Percentiles rank a stretch among this genome's conserved stretches.
Evolutionary conservation across 2,329 filamentous ascomycete species (phyloP).

Genomic region (Diplodia scrobiculata): DNA sequence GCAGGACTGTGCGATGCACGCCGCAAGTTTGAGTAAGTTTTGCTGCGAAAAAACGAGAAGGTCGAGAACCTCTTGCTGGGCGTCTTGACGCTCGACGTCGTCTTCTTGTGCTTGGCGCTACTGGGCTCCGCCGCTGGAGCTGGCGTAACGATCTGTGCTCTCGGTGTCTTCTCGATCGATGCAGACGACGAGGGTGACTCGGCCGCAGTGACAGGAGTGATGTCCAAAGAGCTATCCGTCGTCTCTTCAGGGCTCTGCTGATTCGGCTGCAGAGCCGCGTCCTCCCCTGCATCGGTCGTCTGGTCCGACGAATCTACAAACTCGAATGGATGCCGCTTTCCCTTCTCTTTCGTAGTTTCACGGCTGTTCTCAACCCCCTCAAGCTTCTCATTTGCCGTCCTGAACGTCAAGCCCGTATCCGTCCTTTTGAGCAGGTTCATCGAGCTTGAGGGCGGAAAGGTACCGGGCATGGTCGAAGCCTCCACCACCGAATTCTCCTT

Average conservation of each 20-base stretch:
- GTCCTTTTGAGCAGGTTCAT: neutral
- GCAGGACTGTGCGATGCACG: constrained; percentile 16
- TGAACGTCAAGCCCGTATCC: constrained; percentile 5
- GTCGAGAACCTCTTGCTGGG: constrained; percentile 20
- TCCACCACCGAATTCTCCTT: neutral
- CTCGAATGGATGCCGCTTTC: neutral
- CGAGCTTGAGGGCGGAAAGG: neutral
- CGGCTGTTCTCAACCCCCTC: neutral
- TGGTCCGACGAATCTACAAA: neutral
- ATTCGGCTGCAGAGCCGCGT: neutral
- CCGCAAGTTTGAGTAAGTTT: constrained; percentile 39
- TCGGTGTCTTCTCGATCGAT: neutral
- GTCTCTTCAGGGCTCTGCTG: neutral
- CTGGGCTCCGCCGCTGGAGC: neutral
- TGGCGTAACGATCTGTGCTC: neutral
- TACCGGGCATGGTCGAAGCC: constrained; percentile 9
- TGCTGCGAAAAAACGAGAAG: constrained; percentile 36
- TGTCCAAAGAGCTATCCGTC: neutral
- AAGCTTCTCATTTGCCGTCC: neutral
- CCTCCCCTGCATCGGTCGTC: neutral
- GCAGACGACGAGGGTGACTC: neutral
- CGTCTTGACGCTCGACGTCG: neutral
- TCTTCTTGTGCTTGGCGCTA: neutral
- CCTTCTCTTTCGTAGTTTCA: neutral
- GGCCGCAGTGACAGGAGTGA: constrained; percentile 13